Evolutionary conservation across 768 basidiomycete species (phyloP).

Genomic region (Hypholoma sublateritium): DNA sequence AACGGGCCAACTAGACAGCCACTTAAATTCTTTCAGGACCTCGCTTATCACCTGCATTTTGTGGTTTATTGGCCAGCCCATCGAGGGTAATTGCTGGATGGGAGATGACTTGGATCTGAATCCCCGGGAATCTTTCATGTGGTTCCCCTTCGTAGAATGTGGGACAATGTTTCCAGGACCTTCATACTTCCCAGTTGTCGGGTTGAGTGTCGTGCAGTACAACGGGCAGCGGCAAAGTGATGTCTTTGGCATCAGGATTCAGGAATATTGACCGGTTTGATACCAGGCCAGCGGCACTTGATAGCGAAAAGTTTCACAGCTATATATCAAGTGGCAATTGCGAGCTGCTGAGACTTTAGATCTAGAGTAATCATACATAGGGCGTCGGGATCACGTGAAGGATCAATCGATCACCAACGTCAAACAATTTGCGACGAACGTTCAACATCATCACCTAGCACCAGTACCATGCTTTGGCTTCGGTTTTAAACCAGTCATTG

Average conservation of each 20-base stretch:
- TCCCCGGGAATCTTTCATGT: conserved; percentile 16
- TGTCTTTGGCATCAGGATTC: background rate
- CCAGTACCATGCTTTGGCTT: no score
- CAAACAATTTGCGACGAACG: no score
- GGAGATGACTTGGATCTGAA: background rate
- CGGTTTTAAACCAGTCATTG: no score
- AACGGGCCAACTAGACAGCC: background rate
- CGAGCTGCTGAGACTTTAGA: no score
- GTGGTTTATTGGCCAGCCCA: background rate
- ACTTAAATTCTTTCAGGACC: background rate
- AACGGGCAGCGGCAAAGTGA: conserved; percentile 10
- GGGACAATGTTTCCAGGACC: conserved; percentile 13
- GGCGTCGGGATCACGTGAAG: no score
- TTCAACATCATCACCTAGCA: no score
- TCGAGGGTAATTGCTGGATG: background rate
- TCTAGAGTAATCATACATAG: no score
- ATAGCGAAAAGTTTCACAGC: no score
- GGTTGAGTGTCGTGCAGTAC: conserved; percentile 13
- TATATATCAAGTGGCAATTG: no score
- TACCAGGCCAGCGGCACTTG: background rate
- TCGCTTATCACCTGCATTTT: background rate
- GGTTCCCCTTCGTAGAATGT: conserved; percentile 16
- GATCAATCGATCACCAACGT: no score
- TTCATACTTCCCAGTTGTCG: conserved; percentile 13
- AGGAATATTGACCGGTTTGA: background rate